Evolutionary conservation across 192 early-diverging fungal species (phyloP), one percentile per base, ranked within the genome.

Genomic region (Backusella tarrabulga): DNA sequence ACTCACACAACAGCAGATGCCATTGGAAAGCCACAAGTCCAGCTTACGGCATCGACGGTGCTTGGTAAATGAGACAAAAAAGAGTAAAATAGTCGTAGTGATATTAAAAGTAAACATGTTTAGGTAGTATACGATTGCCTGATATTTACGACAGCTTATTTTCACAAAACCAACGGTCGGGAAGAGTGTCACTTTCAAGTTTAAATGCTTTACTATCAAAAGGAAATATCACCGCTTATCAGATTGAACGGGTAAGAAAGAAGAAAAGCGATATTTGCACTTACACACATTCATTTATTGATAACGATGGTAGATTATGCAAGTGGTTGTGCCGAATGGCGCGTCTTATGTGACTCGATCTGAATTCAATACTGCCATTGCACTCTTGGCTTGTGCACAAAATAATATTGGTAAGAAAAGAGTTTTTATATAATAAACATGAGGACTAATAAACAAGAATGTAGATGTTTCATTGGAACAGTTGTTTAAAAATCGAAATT

Each of bases 291-390:
- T 44, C 4, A 17, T 44, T 19, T 44, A 44, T 4, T 44, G 5
- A 44, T 44, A 44, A 44, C 4, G 15, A 8, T 4, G n/a, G 7
- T 17, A 89, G 88, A 89, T 89, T 63, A 52, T 87, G 40, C 83
- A 87, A 78, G 77, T 87, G 19, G 86, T 86, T 34, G 84, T 85
- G 17, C 79, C 87, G 23, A 79, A 81, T 34, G 84, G 82, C 46
- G 79, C 81, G 66, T 87, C 87, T 34, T 81, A 84, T 68, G 81
- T 90, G 26, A 85, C 86, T 36, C 87, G 82, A 74, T 85, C 85
- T 72, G 93, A 93, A 83, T 93, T 92, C 80, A 91, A 92, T 68
- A 80, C 90, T 60, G 90, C 92, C 4, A 81, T 95, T 67, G 93
- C 91, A 9, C 81, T 95, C 67, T 78, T 88, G 1, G 91, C 87